These are phyloP conservation scores for Yarrowia deformans DNA, from an alignment of 805 yeast species.

Conservation along the genomic window DNA sequence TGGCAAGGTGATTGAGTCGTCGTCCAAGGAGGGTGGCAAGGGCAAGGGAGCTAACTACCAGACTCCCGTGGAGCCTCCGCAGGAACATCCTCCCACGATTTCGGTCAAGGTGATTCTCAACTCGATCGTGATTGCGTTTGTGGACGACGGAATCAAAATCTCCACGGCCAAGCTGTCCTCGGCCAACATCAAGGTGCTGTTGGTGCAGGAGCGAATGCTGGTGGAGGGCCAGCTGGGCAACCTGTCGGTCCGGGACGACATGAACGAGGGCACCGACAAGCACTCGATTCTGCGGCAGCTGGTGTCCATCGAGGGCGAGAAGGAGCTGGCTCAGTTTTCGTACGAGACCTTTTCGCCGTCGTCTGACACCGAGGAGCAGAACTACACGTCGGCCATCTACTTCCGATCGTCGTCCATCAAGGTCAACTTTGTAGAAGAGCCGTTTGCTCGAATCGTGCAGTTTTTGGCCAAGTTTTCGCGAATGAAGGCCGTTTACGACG, in stretches of 20 bases:
- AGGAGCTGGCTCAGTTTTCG: constrained; percentile 77
- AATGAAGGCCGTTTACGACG: constrained; percentile 90
- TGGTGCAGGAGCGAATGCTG: constrained; percentile 76
- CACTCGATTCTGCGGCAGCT: constrained; percentile 68
- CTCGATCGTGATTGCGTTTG: constrained; percentile 74
- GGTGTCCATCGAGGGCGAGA: constrained; percentile 75
- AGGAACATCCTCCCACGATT: constrained; percentile 49
- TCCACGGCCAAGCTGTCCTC: constrained; percentile 80
- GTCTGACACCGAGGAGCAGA: constrained; percentile 54
- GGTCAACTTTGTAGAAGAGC: constrained; percentile 80
- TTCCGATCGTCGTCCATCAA: constrained; percentile 78
- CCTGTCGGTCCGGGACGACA: constrained; percentile 76
- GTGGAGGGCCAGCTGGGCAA: constrained; percentile 79
- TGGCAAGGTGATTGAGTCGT: neutral
- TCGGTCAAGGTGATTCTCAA: constrained; percentile 72
- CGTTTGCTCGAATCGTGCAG: constrained; percentile 69
- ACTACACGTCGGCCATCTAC: constrained; percentile 62
- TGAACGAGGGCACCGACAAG: constrained; percentile 62
- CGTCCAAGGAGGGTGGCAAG: neutral
- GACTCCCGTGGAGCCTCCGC: constrained; percentile 35
- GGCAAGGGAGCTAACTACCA: constrained; percentile 28
- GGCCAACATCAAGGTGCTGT: constrained; percentile 69
- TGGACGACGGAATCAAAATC: constrained; percentile 81
- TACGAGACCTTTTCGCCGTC: constrained; percentile 81
- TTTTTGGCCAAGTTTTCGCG: constrained; percentile 76